Evolutionary conservation across 73 alveolate genomes (phyloP), one percentile per base, ranked within the genome.

Genomic region (Breviolum minutum): DNA sequence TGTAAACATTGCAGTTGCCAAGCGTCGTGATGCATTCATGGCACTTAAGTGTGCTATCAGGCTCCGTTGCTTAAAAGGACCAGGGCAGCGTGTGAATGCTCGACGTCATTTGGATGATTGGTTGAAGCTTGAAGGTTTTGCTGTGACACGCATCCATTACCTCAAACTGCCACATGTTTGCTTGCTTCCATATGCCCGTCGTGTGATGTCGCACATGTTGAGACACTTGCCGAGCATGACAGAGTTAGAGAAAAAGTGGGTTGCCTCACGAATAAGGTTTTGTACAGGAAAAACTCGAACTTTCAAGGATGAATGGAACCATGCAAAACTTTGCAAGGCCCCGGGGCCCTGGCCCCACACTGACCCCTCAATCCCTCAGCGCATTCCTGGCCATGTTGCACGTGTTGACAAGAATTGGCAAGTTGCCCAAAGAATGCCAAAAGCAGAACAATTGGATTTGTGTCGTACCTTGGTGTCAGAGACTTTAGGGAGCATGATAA

Each of bases 301-400:
- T 7, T 60, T 83, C 92, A 60, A 83, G 71, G 92, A 83, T 54
- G 92, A 83, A 27, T 83, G 92, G 92, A 83, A 60, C 54, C 92
- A 83, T 54, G 92, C 68, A 19, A 10, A 83, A 24, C 16, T 83
- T 12, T 48, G 92, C 92, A 48, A 54, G 71, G 74, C 24, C 6
- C 63, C 63, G 24, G 66, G 64, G n/a, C 64, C 64, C 32, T 73
- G 29, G 82, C 48, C 48, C 66, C 69, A 27, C 6, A 19, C 69
- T 9, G 8, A 26, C 66, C 32, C 89, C 17, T 30, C 26, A 27
- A 54, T 81, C 8, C 89, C 89, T 27, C 69, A 54, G 66, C 19
- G 27, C 20, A 81, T 81, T 5, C 68, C 89, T 54, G 89, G 89
- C 69, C 22, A 12, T 14, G 89, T 81, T 32, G 66, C 64, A 7